These are phyloP conservation scores for Colletotrichum tropicale DNA, from an alignment of 2,329 filamentous ascomycete species.

Conservation along the genomic window DNA sequence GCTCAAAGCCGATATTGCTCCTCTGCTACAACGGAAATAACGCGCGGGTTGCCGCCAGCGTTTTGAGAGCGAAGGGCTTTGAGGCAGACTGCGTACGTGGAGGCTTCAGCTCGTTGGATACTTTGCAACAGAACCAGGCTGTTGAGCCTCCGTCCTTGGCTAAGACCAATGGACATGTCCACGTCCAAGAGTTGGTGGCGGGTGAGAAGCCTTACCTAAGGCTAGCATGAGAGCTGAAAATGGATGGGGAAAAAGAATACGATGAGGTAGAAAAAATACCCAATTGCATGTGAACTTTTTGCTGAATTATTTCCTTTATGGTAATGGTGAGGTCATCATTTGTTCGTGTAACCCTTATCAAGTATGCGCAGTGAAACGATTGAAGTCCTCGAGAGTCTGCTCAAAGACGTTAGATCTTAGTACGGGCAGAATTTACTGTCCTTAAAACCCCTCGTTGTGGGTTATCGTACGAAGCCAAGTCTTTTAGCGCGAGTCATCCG, in stretches of 20 bases:
- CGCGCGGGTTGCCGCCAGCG: constrained; percentile 56
- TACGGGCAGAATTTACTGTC: neutral
- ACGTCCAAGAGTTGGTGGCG: neutral
- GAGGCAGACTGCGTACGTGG: constrained; percentile 51
- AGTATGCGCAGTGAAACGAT: neutral
- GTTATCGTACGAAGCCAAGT: neutral
- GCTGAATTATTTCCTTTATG: neutral
- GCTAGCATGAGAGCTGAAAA: neutral
- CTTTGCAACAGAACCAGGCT: neutral
- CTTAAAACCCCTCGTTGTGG: neutral
- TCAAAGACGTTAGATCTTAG: neutral
- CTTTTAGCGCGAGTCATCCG: neutral
- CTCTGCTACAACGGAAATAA: constrained; percentile 61
- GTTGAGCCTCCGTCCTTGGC: neutral
- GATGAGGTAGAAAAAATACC: neutral
- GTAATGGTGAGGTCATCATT: neutral
- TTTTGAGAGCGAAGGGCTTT: constrained; percentile 54
- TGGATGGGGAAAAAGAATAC: neutral
- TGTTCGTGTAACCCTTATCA: neutral
- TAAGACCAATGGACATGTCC: neutral
- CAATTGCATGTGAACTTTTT: neutral
- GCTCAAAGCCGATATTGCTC: constrained; percentile 43
- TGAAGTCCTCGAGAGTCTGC: neutral
- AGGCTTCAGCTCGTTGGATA: constrained; percentile 34
- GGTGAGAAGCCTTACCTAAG: neutral